These are phyloP conservation scores for Hyphodiscus hymeniophilus DNA, from an alignment of 495 filamentous ascomycete genomes.

Conservation along the genomic window DNA sequence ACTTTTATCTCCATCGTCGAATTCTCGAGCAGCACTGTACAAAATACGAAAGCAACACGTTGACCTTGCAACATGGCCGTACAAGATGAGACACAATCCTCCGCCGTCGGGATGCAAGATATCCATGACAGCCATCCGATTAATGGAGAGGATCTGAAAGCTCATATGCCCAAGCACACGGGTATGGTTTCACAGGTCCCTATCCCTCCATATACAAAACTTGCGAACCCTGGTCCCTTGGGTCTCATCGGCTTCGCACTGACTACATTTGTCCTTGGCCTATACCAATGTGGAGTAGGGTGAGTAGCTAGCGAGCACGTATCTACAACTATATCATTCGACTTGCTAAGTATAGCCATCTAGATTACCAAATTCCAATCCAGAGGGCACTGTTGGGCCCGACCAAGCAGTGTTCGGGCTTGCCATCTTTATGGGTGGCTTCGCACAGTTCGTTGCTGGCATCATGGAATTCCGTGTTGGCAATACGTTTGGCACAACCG, in stretches of 20 bases:
- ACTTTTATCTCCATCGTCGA: no score
- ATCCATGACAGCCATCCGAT: no score
- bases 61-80: no score
- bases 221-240: not conserved
- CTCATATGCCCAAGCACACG: no score
- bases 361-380: slow-evolving; percentile 11
- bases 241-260: not conserved
- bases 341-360: not conserved
- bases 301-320: not conserved
- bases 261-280: slow-evolving; percentile 3
- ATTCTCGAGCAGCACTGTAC: no score
- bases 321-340: not conserved
- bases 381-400: slow-evolving; percentile 10
- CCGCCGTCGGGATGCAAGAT: no score
- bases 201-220: no score
- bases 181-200: no score
- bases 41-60: no score
- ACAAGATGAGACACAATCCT: no score
- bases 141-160: no score
- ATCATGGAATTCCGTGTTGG: slow-evolving; percentile 2
- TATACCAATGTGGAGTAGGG: slow-evolving; percentile 3
- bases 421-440: slow-evolving; percentile 5
- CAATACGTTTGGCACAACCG: slow-evolving; percentile 2
- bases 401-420: slow-evolving; percentile 14
- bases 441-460: slow-evolving; percentile 1